A percentile compares a stretch with the other conserved stretches of the same genome.
These are phyloP conservation scores for Penicillium decumbens DNA, from an alignment of 2,329 filamentous ascomycete species.

Conservation along the genomic window DNA sequence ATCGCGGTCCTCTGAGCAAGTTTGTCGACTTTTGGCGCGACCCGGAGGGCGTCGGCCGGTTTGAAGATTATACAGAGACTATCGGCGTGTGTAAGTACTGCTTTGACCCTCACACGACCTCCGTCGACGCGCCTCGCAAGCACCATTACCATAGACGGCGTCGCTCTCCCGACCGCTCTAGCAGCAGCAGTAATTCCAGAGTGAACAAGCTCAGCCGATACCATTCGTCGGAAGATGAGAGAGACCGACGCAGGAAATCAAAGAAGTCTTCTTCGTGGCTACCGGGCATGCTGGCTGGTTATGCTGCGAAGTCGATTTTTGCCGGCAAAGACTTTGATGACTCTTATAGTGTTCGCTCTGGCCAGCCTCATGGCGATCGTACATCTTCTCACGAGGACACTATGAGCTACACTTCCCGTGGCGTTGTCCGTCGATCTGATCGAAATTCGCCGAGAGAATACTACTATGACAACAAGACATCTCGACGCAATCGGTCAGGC, in stretches of 20 bases:
- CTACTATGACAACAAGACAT: constrained; percentile 28
- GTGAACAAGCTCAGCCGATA: constrained; percentile 60
- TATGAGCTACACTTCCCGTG: constrained; percentile 45
- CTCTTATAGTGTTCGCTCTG: constrained; percentile 56
- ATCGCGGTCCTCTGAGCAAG: constrained; percentile 52
- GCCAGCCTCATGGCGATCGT: constrained; percentile 37
- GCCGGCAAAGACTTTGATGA: constrained; percentile 55
- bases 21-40: constrained; percentile 60
- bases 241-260: constrained; percentile 44
- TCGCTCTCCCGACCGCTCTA: constrained; percentile 44
- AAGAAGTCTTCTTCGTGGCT: constrained; percentile 47
- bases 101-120: constrained; percentile 57
- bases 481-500: constrained; percentile 43
- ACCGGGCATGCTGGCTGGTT: constrained; percentile 52
- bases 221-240: constrained; percentile 49
- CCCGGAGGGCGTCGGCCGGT: constrained; percentile 59
- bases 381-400: constrained; percentile 27
- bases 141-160: constrained; percentile 52
- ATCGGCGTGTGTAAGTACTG: constrained; percentile 63
- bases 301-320: constrained; percentile 53
- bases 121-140: constrained; percentile 56
- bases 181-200: constrained; percentile 36
- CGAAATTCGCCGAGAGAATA: constrained; percentile 34
- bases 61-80: constrained; percentile 64
- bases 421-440: constrained; percentile 32